Evolutionary conservation across 2,329 filamentous ascomycete species (phyloP).

Genomic region (Diaporthe helianthi): DNA sequence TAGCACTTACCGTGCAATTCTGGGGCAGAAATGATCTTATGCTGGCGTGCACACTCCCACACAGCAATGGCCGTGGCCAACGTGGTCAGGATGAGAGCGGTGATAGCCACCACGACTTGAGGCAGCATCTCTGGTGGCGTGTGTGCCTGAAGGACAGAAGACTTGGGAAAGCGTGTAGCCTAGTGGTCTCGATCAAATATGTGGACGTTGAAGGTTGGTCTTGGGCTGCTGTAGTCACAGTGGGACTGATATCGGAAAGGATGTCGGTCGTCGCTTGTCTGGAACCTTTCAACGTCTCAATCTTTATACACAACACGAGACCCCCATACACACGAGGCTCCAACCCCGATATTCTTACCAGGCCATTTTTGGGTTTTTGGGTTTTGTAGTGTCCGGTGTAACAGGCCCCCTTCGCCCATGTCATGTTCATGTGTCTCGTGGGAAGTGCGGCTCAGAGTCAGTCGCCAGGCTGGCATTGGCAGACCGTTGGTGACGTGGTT

Average conservation of each 20-base stretch:
- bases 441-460: too few relatives aligned
- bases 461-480: too few relatives aligned
- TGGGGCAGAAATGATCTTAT: background rate
- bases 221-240: background rate
- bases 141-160: too few relatives aligned
- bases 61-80: conserved; percentile 9
- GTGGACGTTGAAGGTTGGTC: background rate
- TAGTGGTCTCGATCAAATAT: too few relatives aligned
- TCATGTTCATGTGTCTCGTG: too few relatives aligned
- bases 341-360: too few relatives aligned
- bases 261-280: background rate
- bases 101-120: background rate
- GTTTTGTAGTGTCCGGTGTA: background rate
- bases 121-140: background rate
- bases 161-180: background rate
- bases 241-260: background rate
- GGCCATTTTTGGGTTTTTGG: background rate
- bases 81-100: background rate
- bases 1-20: background rate
- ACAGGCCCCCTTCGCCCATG: too few relatives aligned
- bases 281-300: background rate
- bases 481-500: too few relatives aligned
- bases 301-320: background rate
- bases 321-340: too few relatives aligned
- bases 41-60: background rate